Base-by-base conservation (phyloP, 257 asterid genomes). In the Nicotiana otophora region DNA sequence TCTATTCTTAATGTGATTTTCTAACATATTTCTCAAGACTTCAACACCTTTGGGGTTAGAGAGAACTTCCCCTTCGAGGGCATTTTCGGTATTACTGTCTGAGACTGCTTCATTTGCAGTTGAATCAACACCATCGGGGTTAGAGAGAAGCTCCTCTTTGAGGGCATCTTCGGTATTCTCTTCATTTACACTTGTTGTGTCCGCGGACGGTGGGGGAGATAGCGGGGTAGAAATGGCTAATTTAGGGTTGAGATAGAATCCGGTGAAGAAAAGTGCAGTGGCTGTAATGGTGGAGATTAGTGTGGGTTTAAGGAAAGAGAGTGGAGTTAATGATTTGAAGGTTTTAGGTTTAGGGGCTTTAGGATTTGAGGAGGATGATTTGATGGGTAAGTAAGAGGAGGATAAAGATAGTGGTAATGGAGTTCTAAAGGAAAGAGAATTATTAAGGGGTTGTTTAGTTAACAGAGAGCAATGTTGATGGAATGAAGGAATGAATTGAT, bases 201-300 rank as follows among this genome's bases (percentile, higher is more conserved):
- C 60, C 3, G 64, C 85, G 1, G 81, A 39, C 6, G 90, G 81
- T 2, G 89, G 87, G 9, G 88, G 85, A 0, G 88, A 81, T 72
- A 82, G 63, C 23, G 89, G 81, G 15, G 82, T 16, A 19, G 92
- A 90, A 12, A 82, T 34, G 12, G 89, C 10, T 19, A 85, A 90
- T 33, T 84, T 80, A 14, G 67, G 10, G 7, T 81, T 60, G 26
- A 89, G 63, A 46, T 19, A 55, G 55, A 88, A 82, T 0, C 92
- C 88, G 2, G 89, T 70, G 19, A 90, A 62, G 57, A 90, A 54
- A 26, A 92, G 83, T 1, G 90, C 89, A 19, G 92, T 90, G 57
- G 93, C 91, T 36, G 92, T 85, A 66, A 88, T 55, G 17, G 92
- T 64, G 81, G 96, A 80, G 63, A 87, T 72, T 26, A 87, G 30